phyloP scores from a whole-genome alignment of 2,329 filamentous ascomycete genomes.

The Herpotrichia juniperi region DNA sequence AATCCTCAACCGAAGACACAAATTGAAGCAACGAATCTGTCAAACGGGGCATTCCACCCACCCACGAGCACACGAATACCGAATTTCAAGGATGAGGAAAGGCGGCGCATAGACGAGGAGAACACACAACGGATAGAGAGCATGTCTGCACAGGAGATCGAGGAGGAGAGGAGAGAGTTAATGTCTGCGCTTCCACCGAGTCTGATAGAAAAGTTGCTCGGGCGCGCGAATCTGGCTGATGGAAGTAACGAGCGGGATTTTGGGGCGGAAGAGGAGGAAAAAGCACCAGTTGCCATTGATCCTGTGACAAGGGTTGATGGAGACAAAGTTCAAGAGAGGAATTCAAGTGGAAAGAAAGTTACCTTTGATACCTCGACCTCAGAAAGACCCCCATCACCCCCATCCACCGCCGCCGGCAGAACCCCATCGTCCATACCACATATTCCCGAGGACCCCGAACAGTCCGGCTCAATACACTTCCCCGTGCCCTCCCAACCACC shows the following conservation, averaged over 20 bases:
- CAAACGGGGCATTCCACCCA: too few relatives aligned
- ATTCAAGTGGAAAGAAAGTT: slow-evolving; percentile 37
- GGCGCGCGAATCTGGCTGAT: slow-evolving; percentile 77
- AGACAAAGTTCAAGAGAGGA: slow-evolving; percentile 15
- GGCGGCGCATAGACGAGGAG: slow-evolving; percentile 77
- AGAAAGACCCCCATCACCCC: slow-evolving; percentile 7
- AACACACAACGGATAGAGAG: slow-evolving; percentile 74
- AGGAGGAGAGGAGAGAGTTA: slow-evolving; percentile 79
- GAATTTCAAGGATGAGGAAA: slow-evolving; percentile 61
- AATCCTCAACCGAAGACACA: slow-evolving; percentile 22
- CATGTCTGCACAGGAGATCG: slow-evolving; percentile 85
- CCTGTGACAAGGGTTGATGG: slow-evolving; percentile 15
- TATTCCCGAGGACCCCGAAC: slow-evolving; percentile 78
- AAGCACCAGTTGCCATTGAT: slow-evolving; percentile 9
- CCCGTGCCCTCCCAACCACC: slow-evolving; percentile 63
- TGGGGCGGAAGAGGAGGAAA: slow-evolving; percentile 8
- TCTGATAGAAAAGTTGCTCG: slow-evolving; percentile 77
- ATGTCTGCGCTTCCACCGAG: slow-evolving; percentile 76
- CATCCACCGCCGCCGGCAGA: slow-evolving; percentile 5
- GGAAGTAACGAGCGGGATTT: slow-evolving; percentile 52
- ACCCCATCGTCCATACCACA: slow-evolving; percentile 17
- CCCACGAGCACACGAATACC: background rate
- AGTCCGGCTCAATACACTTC: slow-evolving; percentile 62
- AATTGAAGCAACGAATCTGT: slow-evolving; percentile 19
- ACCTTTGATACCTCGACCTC: slow-evolving; percentile 34